Evolutionary conservation across 768 basidiomycete genomes (phyloP).

Genomic region (Mycena venus): DNA sequence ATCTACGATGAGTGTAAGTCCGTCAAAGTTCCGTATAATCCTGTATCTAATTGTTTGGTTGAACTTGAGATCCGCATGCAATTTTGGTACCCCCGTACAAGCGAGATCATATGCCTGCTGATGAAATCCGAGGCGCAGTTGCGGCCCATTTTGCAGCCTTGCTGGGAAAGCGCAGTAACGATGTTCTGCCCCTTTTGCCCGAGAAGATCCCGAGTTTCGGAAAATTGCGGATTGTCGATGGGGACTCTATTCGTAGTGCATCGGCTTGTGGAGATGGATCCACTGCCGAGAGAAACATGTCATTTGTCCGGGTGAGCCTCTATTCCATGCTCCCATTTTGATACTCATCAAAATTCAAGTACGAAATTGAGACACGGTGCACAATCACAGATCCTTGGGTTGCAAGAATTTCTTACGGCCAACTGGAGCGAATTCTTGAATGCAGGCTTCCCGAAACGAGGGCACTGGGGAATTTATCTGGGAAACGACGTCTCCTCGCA

Average conservation of each 20-base stretch:
- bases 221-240: neutral
- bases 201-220: slow-evolving; percentile 5
- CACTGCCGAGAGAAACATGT: slow-evolving; percentile 2
- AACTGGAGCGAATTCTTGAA: neutral
- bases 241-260: neutral
- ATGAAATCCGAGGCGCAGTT: neutral
- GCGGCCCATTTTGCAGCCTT: slow-evolving; percentile 33
- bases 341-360: neutral
- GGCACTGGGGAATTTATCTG: neutral
- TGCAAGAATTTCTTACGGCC: neutral
- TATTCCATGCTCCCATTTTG: neutral
- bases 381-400: neutral
- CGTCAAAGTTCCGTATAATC: neutral
- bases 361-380: neutral
- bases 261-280: slow-evolving; percentile 1
- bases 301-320: neutral
- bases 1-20: neutral
- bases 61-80: neutral
- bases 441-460: neutral
- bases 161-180: neutral
- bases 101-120: neutral
- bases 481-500: neutral
- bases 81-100: neutral
- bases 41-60: no score
- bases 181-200: neutral